A percentile compares a stretch with the other conserved stretches of the same genome.
These are phyloP conservation scores for Pecoramyces ruminantium DNA, from an alignment of 192 early-diverging fungal species.

Conservation along the genomic window DNA sequence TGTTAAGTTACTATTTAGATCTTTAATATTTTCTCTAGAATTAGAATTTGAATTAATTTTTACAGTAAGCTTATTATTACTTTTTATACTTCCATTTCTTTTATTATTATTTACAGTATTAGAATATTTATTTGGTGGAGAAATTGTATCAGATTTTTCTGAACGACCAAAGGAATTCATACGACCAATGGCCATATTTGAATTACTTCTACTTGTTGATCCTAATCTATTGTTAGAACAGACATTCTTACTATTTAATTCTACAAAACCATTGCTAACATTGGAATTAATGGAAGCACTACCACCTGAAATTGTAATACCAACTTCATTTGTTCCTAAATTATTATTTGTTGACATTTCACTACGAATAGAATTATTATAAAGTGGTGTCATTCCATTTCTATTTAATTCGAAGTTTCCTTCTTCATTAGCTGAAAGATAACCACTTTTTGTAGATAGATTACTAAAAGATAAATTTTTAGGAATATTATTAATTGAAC, in stretches of 20 bases:
- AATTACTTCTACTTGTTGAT: not conserved
- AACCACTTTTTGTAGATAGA: not conserved
- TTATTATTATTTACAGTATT: not conserved
- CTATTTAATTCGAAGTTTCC: not conserved
- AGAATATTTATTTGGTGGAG: not conserved
- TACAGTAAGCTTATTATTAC: not conserved
- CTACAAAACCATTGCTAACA: constrained; percentile 8
- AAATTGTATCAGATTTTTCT: not conserved
- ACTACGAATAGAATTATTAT: not conserved
- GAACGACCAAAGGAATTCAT: not conserved
- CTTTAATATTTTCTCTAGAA: not conserved
- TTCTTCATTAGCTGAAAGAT: not conserved
- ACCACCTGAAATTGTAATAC: not conserved
- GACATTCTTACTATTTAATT: not conserved
- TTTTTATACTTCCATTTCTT: not conserved
- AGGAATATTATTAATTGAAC: not conserved
- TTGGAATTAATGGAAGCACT: not conserved
- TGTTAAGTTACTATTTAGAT: not conserved
- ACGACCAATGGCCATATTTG: not conserved
- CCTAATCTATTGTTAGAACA: not conserved
- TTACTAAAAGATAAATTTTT: not conserved
- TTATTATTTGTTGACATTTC: not conserved
- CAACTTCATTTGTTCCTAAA: not conserved
- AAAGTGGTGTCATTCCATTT: not conserved
- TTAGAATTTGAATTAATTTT: not conserved